Percentiles rank a stretch among this genome's conserved stretches.
These are phyloP conservation scores for Verticillium klebahnii DNA, from an alignment of 2,329 filamentous ascomycete species.

Conservation along the genomic window DNA sequence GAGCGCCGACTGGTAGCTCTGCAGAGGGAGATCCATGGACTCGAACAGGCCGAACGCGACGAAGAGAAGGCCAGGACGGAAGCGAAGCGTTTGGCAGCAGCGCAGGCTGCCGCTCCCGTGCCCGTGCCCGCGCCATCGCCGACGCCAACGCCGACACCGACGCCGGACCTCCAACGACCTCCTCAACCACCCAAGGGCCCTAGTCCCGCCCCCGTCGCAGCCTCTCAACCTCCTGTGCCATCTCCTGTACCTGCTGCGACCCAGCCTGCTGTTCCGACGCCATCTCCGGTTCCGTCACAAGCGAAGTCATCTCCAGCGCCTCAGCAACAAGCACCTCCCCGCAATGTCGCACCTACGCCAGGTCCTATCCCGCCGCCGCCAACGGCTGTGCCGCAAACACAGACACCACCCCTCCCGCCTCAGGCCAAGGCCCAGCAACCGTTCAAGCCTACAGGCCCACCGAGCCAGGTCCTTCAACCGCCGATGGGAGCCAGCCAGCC, in stretches of 20 bases:
- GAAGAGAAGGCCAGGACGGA: constrained; percentile 11
- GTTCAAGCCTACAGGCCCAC: constrained; percentile 23
- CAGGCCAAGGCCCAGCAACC: constrained; percentile 27
- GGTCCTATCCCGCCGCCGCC: constrained; percentile 1
- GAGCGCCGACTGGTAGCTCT: constrained; percentile 63
- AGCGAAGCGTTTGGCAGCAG: constrained; percentile 1
- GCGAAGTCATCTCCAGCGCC: neutral
- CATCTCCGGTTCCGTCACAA: neutral
- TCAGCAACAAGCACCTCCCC: neutral
- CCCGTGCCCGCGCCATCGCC: constrained; percentile 1
- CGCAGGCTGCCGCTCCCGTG: neutral
- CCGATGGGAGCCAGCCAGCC: constrained; percentile 26
- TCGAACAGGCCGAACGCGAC: constrained; percentile 46
- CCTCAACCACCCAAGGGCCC: neutral
- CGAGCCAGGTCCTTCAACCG: constrained; percentile 30
- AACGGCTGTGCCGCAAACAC: constrained; percentile 4
- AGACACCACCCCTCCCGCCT: constrained; percentile 11
- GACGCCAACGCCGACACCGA: neutral
- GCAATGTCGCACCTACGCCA: neutral
- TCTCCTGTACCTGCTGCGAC: neutral
- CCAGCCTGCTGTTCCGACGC: neutral
- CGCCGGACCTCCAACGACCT: neutral
- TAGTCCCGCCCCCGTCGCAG: neutral
- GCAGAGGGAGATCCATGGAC: constrained; percentile 61
- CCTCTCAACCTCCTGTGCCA: neutral